Percentiles rank a stretch among this genome's conserved stretches.
These are phyloP conservation scores for Pseudogymnoascus sp. DNA, from an alignment of 2,329 filamentous ascomycete genomes.

Conservation along the genomic window DNA sequence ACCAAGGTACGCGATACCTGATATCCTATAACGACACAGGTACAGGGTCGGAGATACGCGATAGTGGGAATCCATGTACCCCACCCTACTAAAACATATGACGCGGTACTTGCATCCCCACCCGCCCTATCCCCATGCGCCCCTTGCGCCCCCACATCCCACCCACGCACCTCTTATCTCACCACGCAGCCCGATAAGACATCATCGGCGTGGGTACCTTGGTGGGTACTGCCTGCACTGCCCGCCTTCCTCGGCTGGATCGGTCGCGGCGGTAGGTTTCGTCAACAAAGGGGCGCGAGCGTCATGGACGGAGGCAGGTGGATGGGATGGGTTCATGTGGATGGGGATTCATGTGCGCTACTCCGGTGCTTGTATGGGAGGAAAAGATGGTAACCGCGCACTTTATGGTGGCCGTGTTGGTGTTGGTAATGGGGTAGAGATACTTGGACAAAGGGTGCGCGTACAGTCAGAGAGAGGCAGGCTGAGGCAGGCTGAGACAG, in stretches of 20 bases:
- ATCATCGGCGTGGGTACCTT: not conserved
- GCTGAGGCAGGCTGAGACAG: not conserved
- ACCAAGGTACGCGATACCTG: too few relatives aligned
- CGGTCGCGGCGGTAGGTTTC: too few relatives aligned
- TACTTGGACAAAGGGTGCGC: not conserved
- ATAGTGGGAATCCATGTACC: too few relatives aligned
- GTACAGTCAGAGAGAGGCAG: not conserved
- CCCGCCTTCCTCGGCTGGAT: not conserved
- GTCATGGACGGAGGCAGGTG: not conserved
- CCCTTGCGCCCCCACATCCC: not conserved
- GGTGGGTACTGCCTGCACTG: not conserved
- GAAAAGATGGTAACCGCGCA: too few relatives aligned
- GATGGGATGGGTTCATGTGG: not conserved
- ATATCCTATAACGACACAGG: too few relatives aligned
- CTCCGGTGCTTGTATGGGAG: not conserved
- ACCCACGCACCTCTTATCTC: not conserved
- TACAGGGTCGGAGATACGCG: too few relatives aligned
- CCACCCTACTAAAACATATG: not conserved
- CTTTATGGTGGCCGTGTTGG: too few relatives aligned
- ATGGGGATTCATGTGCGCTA: not conserved
- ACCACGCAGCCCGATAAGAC: not conserved
- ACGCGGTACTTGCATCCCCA: not conserved
- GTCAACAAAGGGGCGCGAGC: not conserved
- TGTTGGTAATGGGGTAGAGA: not conserved
- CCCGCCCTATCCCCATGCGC: too few relatives aligned